These are phyloP conservation scores for Myriosclerotinia curreyana DNA, from an alignment of 2,329 filamentous ascomycete genomes.

Conservation along the genomic window DNA sequence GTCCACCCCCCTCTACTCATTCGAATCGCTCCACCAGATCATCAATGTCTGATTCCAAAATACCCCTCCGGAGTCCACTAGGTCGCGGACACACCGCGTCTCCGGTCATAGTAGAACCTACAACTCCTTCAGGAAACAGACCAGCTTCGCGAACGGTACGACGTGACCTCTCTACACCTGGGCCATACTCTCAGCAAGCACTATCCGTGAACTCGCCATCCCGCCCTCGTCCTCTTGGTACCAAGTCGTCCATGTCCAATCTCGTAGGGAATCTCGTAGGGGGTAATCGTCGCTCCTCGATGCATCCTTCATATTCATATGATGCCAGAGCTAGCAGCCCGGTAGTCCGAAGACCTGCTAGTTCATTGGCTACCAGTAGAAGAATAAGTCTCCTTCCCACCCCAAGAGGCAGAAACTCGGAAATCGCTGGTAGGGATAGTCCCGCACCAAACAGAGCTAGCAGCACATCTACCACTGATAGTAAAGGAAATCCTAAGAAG, in stretches of 20 bases:
- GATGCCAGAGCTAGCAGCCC: conserved; percentile 37
- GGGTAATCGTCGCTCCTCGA: conserved; percentile 50
- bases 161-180: conserved; percentile 54
- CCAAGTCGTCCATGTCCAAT: conserved; percentile 46
- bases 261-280: conserved; percentile 28
- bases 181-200: conserved; percentile 48
- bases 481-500: conserved; percentile 32
- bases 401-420: conserved; percentile 35
- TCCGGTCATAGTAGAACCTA: conserved; percentile 28
- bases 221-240: conserved; percentile 32
- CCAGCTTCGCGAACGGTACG: conserved; percentile 45
- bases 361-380: conserved; percentile 52
- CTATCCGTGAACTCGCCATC: conserved; percentile 45
- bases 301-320: conserved; percentile 47
- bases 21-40: conserved; percentile 28
- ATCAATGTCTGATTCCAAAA: conserved; percentile 33
- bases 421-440: conserved; percentile 47
- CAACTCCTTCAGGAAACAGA: conserved; percentile 35
- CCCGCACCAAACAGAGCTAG: conserved; percentile 44
- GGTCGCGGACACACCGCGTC: conserved; percentile 36
- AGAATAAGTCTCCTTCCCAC: conserved; percentile 55
- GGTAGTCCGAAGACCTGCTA: conserved; percentile 48
- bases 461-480: conserved; percentile 32
- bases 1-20: conserved; percentile 30
- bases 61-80: conserved; percentile 37